Evolutionary conservation across 2,329 filamentous ascomycete genomes (phyloP), one percentile per base, ranked within the genome.

Genomic region (Aschersonia sp.): DNA sequence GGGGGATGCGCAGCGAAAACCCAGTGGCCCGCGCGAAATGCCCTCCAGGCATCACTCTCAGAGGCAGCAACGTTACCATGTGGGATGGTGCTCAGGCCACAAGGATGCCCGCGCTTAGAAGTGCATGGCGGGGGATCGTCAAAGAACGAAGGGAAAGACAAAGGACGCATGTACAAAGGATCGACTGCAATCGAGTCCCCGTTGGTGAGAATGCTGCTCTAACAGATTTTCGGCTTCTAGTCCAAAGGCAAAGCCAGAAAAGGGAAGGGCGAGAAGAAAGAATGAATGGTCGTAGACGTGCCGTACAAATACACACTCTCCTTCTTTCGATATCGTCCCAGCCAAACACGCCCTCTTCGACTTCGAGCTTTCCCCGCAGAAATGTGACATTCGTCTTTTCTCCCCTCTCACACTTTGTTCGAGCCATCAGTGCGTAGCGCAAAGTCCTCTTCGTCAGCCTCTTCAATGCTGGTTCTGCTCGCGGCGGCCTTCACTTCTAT

Each of bases 381-480:
- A 20, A 20, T 20, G 20, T 20, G 20, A 20, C 20, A 20, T 20
- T 20, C 20, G 20, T 20, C 20, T 20, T 20, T 20, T 20, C 20
- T 20, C 20, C 20, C 20, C 20, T 38, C 5, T 46, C 35, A n/a
- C 28, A 9, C 31, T 28, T 43, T 45, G 30, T 42, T 12, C 30
- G 12, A 29, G 30, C 46, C 30, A 31, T 4, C 42, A 28, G n/a
- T 42, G 4, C 48, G 52, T 44, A 69, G 59, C 32, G 71, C 70
- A 45, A 69, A 65, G 51, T 72, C 71, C 9, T 74, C 73, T 40
- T 74, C 75, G 49, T 79, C 75, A 5, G 74, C 71, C 48, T 78
- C 76, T 59, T 80, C 76, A 45, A 80, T 76, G 58, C 74, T 79
- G 38, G 73, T 78, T 53, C 76, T 63, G 47, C 70, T 64, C 54